Evolutionary conservation across 345 rosid species (phyloP).

Genomic region (Viola odorata): DNA sequence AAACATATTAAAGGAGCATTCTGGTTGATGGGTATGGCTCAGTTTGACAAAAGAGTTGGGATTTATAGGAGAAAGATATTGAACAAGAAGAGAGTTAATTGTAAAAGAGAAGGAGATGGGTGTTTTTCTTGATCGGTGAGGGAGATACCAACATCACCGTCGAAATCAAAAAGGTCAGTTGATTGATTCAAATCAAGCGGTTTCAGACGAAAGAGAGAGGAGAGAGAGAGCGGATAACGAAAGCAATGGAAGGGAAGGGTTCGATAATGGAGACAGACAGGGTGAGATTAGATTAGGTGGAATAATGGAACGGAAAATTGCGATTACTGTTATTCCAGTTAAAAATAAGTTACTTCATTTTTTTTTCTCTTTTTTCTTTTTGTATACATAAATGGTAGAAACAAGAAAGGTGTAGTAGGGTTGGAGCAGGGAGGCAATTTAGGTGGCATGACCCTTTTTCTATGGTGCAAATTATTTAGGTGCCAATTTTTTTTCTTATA

Average conservation of each 20-base stretch:
- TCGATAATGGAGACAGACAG: background rate
- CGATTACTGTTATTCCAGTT: constrained; percentile 8
- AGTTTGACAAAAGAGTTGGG: background rate
- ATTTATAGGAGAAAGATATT: too few species aligned
- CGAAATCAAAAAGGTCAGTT: constrained; percentile 17
- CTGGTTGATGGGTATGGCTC: constrained; percentile 1
- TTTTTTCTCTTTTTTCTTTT: background rate
- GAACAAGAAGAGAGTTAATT: too few species aligned
- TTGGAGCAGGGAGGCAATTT: too few species aligned
- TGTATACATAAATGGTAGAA: too few species aligned
- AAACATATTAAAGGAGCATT: background rate
- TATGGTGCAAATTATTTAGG: too few species aligned
- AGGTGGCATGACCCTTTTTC: too few species aligned
- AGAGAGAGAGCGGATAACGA: background rate
- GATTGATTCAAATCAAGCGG: constrained; percentile 33
- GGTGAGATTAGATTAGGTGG: constrained; percentile 20
- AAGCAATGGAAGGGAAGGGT: background rate
- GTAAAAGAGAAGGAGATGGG: background rate
- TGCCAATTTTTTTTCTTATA: too few species aligned
- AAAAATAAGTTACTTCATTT: background rate
- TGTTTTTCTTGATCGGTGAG: constrained; percentile 16
- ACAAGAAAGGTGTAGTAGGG: too few species aligned
- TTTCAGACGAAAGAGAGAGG: constrained; percentile 8
- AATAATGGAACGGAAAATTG: constrained; percentile 10
- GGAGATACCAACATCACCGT: constrained; percentile 13